phyloP scores from a whole-genome alignment of 257 asterid genomes.

The Salvia miltiorrhiza region DNA sequence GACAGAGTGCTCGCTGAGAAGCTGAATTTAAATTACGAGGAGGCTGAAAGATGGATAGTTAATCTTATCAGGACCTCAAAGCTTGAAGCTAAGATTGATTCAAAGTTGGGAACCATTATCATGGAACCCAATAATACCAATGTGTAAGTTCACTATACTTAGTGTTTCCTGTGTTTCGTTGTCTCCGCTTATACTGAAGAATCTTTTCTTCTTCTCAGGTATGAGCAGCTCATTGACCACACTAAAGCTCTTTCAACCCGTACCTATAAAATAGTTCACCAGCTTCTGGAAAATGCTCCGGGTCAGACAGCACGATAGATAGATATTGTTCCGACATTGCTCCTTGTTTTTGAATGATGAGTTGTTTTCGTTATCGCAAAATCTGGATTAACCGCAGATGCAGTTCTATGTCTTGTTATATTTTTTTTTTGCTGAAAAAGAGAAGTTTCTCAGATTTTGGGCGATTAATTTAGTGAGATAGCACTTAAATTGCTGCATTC shows the following conservation, averaged over 20 bases:
- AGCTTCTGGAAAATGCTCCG: constrained; percentile 79
- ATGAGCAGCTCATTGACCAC: constrained; percentile 95
- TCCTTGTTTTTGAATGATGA: constrained; percentile 17
- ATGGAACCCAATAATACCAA: constrained; percentile 83
- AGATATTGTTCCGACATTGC: constrained; percentile 9
- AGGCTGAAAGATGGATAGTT: constrained; percentile 93
- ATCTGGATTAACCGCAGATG: constrained; percentile 22
- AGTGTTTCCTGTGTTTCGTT: background rate
- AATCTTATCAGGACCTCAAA: constrained; percentile 92
- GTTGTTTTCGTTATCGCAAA: constrained; percentile 20
- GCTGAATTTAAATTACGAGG: constrained; percentile 80
- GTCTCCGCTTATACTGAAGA: background rate
- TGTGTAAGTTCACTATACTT: constrained; percentile 56
- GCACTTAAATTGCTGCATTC: background rate
- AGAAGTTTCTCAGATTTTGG: background rate
- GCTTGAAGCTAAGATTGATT: constrained; percentile 89
- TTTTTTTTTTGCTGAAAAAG: background rate
- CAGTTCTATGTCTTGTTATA: background rate
- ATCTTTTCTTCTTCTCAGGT: constrained; percentile 40
- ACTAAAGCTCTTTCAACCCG: constrained; percentile 87
- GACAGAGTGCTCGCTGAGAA: constrained; percentile 94
- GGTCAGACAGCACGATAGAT: constrained; percentile 63
- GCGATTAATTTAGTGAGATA: background rate
- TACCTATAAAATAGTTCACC: constrained; percentile 70
- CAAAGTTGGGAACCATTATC: constrained; percentile 61